Evolutionary conservation across 1,284 basidiomycete species (phyloP), one percentile per base, ranked within the genome.

Genomic region (Kalmanozyma brasiliensis): DNA sequence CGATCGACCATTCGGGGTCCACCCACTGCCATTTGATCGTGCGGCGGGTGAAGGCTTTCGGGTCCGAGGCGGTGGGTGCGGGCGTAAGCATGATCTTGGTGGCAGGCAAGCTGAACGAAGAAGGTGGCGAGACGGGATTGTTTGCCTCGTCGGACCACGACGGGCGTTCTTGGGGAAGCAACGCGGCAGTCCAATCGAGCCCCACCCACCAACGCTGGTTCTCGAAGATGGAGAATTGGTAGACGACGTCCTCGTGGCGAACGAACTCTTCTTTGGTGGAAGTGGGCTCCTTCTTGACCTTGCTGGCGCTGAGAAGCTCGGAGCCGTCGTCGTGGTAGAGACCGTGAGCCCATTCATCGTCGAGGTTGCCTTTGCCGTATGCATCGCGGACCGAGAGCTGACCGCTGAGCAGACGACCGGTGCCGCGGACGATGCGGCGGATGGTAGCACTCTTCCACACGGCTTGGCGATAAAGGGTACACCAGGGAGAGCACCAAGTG

Each of bases 121-220:
- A 88, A 84, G 29, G 86, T 83, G 32, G 86, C 83, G 11, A 82
- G 42, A 83, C 82, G 0, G 84, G 79, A 36, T 81, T 75, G 55
- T 78, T 77, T 8, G 77, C 57, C 17, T 80, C 76, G 61, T 84
- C 84, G 8, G 83, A 82, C 94, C 94, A 97, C 3, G 91, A 90
- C 0, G 94, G 92, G 1, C 94, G 88, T 81, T 97, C 94, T 36
- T 89, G 88, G 0, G 94, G 94, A 5, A 97, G 86, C 7, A 97
- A 86, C 0, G 94, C 93, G 2, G 91, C 90, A 0, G 94, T 95
- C 92, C 92, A 97, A 83, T 97, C 85, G 14, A 86, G 74, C 2
- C 85, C 85, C 79, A 86, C 84, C 85, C 85, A 86, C 94, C 94
- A 97, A 5, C 94, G 87, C 84, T 97, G 94, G 82, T 96, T 97